These are phyloP conservation scores for Zelopaecilomyces penicillatus DNA, from an alignment of 2,329 filamentous ascomycete genomes.

Conservation along the genomic window DNA sequence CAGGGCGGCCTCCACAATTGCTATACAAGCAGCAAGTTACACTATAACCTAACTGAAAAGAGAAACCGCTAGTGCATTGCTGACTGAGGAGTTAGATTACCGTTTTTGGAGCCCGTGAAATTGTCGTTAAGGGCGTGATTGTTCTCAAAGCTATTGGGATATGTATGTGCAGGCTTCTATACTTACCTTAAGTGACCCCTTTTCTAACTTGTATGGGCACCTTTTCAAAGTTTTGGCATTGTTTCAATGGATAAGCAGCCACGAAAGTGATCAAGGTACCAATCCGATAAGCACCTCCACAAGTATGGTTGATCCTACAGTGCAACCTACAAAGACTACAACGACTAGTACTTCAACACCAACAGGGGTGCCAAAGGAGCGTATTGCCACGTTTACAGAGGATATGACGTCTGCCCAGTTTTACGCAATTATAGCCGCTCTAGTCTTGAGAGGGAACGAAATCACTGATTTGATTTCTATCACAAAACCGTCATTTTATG, in stretches of 20 bases:
- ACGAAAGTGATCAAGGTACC: neutral
- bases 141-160: neutral
- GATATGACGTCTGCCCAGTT: neutral
- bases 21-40: neutral
- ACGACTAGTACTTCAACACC: neutral
- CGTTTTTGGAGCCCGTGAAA: neutral
- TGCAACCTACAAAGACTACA: neutral
- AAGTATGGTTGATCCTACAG: neutral
- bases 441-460: neutral
- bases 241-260: neutral
- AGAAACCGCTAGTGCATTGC: neutral
- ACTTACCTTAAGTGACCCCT: neutral
- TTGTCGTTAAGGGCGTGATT: neutral
- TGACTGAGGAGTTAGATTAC: neutral
- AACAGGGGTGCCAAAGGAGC: neutral
- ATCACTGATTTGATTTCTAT: neutral
- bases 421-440: neutral
- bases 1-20: neutral
- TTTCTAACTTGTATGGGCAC: neutral
- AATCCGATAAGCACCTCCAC: neutral
- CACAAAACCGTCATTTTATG: neutral
- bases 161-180: neutral
- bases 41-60: neutral
- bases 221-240: neutral
- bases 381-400: neutral